A percentile compares a stretch with the other conserved stretches of the same genome.
Evolutionary conservation across 2,329 filamentous ascomycete species (phyloP).

Genomic region (Alternaria metachromatica): DNA sequence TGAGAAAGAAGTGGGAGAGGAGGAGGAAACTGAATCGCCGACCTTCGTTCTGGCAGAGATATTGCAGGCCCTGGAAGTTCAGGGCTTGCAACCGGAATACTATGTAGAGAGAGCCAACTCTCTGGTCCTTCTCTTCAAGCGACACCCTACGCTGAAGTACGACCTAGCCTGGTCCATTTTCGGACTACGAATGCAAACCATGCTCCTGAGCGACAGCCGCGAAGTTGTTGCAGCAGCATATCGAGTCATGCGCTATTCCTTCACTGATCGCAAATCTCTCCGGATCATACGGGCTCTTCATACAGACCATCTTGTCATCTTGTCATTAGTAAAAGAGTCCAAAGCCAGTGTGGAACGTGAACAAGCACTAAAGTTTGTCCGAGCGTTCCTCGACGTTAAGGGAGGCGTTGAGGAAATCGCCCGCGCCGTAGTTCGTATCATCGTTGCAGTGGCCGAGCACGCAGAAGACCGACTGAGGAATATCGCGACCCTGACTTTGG

Average conservation of each 20-base stretch:
- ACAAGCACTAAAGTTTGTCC: slow-evolving; percentile 94
- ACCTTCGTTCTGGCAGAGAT: slow-evolving; percentile 91
- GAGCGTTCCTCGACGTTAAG: slow-evolving; percentile 94
- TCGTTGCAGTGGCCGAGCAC: slow-evolving; percentile 89
- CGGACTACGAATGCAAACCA: slow-evolving; percentile 89
- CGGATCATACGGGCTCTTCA: slow-evolving; percentile 86
- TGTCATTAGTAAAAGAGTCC: slow-evolving; percentile 92
- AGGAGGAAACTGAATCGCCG: slow-evolving; percentile 78
- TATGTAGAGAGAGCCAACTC: slow-evolving; percentile 93
- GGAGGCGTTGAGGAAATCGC: slow-evolving; percentile 89
- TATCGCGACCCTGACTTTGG: slow-evolving; percentile 90
- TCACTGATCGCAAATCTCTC: slow-evolving; percentile 88
- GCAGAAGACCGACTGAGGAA: slow-evolving; percentile 83
- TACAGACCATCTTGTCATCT: slow-evolving; percentile 89
- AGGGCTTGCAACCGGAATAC: slow-evolving; percentile 89
- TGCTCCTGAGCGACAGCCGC: slow-evolving; percentile 93
- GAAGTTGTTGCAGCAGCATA: slow-evolving; percentile 97
- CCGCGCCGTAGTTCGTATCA: slow-evolving; percentile 82
- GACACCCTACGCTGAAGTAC: slow-evolving; percentile 91
- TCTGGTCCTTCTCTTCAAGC: slow-evolving; percentile 94
- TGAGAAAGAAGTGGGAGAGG: slow-evolving; percentile 68
- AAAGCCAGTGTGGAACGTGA: slow-evolving; percentile 98
- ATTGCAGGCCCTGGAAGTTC: slow-evolving; percentile 84
- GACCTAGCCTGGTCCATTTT: slow-evolving; percentile 97
- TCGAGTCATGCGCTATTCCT: slow-evolving; percentile 89